A percentile compares a stretch with the other conserved stretches of the same genome.
Conservation (phyloP, 306 rosid genomes). For the Oemleria cerasiformis region DNA sequence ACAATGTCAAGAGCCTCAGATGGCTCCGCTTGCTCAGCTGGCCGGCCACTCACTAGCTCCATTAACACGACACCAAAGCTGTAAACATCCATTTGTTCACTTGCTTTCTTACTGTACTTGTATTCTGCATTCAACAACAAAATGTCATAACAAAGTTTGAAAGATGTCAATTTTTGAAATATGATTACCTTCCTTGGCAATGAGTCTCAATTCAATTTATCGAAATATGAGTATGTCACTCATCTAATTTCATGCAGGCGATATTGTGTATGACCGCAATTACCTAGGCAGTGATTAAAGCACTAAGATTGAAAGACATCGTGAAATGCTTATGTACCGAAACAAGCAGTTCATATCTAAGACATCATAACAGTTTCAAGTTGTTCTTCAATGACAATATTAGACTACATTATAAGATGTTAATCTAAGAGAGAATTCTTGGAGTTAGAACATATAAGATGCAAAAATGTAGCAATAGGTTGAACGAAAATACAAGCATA, state of each 20-base stretch:
- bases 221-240: too few species aligned
- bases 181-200: too few species aligned
- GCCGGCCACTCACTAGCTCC: conserved; percentile 82
- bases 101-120: conserved; percentile 69
- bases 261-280: too few species aligned
- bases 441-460: background rate
- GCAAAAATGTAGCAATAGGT: background rate
- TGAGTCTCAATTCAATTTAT: too few species aligned
- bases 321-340: too few species aligned
- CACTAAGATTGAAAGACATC: too few species aligned
- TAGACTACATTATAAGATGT: background rate
- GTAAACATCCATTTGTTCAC: conserved; percentile 74
- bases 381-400: background rate
- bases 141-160: background rate
- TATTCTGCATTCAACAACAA: conserved; percentile 58
- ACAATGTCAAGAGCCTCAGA: conserved; percentile 66
- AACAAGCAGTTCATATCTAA: too few species aligned
- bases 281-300: too few species aligned
- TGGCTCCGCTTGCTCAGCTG: conserved; percentile 56
- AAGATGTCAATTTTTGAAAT: too few species aligned
- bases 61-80: conserved; percentile 87
- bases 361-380: too few species aligned
- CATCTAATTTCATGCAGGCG: too few species aligned
- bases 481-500: background rate
- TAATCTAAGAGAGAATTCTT: background rate